Percentiles rank a stretch among this genome's conserved stretches.
Conservation (phyloP, 1,139 yeast genomes). For the Citeromyces siamensis region DNA sequence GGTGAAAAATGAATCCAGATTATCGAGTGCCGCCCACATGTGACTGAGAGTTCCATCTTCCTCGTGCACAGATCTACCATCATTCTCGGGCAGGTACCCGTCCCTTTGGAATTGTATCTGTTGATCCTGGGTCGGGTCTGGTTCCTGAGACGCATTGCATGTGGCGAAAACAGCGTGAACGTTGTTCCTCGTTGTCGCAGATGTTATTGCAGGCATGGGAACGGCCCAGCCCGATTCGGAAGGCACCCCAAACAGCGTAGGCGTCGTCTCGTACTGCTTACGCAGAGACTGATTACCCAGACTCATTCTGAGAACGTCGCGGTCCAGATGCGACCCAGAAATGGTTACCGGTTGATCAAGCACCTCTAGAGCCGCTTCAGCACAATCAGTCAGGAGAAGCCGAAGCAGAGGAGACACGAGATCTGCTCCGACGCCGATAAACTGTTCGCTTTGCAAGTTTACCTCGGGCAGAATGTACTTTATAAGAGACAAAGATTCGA, state of each 20-base stretch:
- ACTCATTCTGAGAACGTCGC: conserved; percentile 84
- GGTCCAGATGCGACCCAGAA: conserved; percentile 86
- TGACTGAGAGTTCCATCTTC: conserved; percentile 56
- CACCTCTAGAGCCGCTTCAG: conserved; percentile 80
- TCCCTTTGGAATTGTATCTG: conserved; percentile 48
- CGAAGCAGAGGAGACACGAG: conserved; percentile 82
- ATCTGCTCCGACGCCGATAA: conserved; percentile 90
- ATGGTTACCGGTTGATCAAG: conserved; percentile 76
- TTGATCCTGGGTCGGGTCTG: conserved; percentile 17
- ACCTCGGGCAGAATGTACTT: conserved; percentile 66
- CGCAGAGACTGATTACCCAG: conserved; percentile 71
- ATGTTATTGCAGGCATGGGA: conserved; percentile 87
- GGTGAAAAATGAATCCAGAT: conserved; percentile 85
- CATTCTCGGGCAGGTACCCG: conserved; percentile 38
- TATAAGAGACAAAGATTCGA: conserved; percentile 67
- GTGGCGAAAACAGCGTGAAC: conserved; percentile 94
- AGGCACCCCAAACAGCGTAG: conserved; percentile 89
- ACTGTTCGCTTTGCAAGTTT: conserved; percentile 68
- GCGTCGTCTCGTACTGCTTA: conserved; percentile 76
- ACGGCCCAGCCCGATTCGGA: conserved; percentile 98
- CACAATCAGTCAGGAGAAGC: conserved; percentile 73
- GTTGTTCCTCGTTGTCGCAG: conserved; percentile 80
- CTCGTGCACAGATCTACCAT: conserved; percentile 16
- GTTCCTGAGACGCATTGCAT: conserved; percentile 31
- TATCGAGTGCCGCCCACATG: conserved; percentile 95